Percentiles rank a stretch among this genome's conserved stretches.
Evolutionary conservation across 352 stramenopile genomes (phyloP).

Genomic region (Lagenidium sp.): DNA sequence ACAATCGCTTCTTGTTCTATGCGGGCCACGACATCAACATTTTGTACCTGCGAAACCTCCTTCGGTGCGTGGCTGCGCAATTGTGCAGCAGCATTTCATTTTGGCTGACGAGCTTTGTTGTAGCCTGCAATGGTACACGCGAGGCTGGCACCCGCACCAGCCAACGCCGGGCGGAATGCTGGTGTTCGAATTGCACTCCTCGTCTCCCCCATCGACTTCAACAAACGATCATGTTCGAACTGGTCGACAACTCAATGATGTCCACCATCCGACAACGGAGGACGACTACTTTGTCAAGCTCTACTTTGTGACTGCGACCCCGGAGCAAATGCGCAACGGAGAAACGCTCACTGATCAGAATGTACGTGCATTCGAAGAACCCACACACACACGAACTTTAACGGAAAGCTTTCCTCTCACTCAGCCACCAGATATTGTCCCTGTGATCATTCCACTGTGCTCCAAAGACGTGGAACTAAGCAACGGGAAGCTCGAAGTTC

Average conservation of each 20-base stretch:
- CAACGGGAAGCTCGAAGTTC: constrained; percentile 29
- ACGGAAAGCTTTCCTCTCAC: too few relatives aligned
- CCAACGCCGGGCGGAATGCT: constrained; percentile 65
- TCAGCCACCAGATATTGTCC: constrained; percentile 50
- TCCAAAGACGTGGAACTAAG: constrained; percentile 45
- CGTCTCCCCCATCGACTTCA: constrained; percentile 6
- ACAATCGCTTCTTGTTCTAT: constrained; percentile 65
- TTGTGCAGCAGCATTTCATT: too few relatives aligned
- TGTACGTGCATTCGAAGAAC: constrained; percentile 29
- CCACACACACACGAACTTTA: neutral
- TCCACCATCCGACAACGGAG: constrained; percentile 1
- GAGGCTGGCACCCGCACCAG: constrained; percentile 68
- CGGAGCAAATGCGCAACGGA: constrained; percentile 58
- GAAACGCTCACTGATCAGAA: constrained; percentile 44
- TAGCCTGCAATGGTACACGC: constrained; percentile 59
- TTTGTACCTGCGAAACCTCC: constrained; percentile 61
- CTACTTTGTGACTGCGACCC: constrained; percentile 62
- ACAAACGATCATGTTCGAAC: constrained; percentile 1
- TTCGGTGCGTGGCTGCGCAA: constrained; percentile 44
- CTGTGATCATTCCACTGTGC: constrained; percentile 59
- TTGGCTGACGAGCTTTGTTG: too few relatives aligned
- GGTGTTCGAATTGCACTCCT: constrained; percentile 61
- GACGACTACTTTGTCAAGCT: constrained; percentile 53
- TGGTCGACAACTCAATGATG: constrained; percentile 3
- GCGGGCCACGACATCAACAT: constrained; percentile 77